Evolutionary conservation across 176 grass and related monocot genomes (phyloP).

Genomic region (Puccinellia tenuiflora): DNA sequence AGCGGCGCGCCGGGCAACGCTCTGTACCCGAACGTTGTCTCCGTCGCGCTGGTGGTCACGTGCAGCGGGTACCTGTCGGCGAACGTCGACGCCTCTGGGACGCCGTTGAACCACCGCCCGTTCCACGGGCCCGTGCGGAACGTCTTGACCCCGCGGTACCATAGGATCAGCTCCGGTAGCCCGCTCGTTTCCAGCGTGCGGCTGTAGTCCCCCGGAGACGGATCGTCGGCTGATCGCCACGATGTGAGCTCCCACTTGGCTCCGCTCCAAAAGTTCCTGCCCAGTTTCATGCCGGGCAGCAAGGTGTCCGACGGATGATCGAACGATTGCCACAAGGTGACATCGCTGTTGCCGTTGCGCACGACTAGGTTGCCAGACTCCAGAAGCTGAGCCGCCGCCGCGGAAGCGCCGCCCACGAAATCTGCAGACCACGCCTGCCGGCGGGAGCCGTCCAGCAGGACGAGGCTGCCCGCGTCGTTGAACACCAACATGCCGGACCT

Average conservation of each 20-base stretch:
- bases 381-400: neutral
- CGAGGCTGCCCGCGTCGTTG: neutral
- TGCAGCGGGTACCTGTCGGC: neutral
- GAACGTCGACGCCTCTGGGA: conserved; percentile 16
- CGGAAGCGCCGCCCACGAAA: neutral
- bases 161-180: neutral
- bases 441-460: neutral
- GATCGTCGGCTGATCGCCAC: conserved; percentile 19
- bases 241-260: conserved; percentile 31
- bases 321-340: conserved; percentile 2
- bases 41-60: neutral
- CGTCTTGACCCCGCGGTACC: neutral
- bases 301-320: neutral
- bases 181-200: neutral
- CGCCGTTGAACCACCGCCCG: conserved; percentile 35
- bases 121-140: conserved; percentile 19
- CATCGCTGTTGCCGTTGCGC: neutral
- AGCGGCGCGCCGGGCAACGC: neutral
- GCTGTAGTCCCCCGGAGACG: conserved; percentile 23
- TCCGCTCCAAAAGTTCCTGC: neutral
- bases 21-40: neutral
- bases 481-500: neutral
- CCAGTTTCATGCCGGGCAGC: conserved; percentile 26
- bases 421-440: neutral
- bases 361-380: neutral